Evolutionary conservation across 345 rosid genomes (phyloP).

Genomic region (Eucalyptus coolabah): DNA sequence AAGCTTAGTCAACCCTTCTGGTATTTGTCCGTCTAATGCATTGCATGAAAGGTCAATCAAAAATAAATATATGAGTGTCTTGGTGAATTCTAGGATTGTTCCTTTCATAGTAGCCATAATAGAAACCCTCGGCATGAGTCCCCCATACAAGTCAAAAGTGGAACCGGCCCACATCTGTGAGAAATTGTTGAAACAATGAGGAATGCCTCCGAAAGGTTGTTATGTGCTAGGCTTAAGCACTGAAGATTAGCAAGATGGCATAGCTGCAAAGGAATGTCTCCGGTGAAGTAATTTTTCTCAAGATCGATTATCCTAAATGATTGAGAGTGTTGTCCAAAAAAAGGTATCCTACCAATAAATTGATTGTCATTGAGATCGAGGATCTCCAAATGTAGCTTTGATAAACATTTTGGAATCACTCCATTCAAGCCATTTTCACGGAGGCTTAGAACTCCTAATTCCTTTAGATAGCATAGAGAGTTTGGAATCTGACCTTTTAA

Average conservation of each 20-base stretch:
- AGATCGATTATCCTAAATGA: background rate
- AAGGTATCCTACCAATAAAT: background rate
- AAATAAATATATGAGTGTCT: background rate
- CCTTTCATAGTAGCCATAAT: fast-evolving
- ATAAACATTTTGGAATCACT: background rate
- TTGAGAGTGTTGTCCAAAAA: background rate
- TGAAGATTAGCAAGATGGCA: background rate
- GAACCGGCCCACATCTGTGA: fast-evolving
- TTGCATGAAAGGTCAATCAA: background rate
- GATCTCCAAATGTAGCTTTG: fast-evolving
- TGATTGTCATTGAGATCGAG: background rate
- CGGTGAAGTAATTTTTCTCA: background rate
- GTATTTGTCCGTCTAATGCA: background rate
- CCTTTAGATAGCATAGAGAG: background rate
- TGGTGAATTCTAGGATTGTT: background rate
- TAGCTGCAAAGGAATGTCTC: background rate
- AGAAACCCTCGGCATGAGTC: fast-evolving
- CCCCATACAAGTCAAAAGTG: background rate
- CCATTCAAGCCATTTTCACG: background rate
- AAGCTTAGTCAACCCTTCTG: background rate
- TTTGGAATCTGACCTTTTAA: background rate
- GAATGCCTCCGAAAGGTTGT: background rate
- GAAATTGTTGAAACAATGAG: background rate
- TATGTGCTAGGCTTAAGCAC: background rate
- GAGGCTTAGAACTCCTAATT: background rate